phyloP scores from a whole-genome alignment of 2,329 filamentous ascomycete genomes.

The Didymella lethalis region DNA sequence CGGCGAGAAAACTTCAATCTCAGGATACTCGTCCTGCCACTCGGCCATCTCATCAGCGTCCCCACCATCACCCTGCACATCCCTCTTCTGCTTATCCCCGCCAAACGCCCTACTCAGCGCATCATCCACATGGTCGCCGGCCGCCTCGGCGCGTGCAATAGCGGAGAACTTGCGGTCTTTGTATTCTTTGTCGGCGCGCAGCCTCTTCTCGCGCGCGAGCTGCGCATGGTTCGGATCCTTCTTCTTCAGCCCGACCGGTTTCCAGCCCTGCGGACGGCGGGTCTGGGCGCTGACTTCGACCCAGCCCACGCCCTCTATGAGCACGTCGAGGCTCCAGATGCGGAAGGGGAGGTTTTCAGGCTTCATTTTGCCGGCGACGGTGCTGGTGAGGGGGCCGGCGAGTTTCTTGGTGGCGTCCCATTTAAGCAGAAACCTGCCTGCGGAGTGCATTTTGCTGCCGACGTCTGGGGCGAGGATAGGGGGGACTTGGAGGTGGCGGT shows the following conservation, averaged over 20 bases:
- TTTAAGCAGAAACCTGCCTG: constrained; percentile 76
- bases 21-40: constrained; percentile 61
- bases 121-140: constrained; percentile 38
- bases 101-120: constrained; percentile 42
- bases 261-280: constrained; percentile 56
- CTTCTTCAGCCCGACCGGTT: constrained; percentile 57
- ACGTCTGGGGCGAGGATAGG: constrained; percentile 63
- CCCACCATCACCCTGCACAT: background rate
- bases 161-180: constrained; percentile 33
- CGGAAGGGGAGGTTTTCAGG: constrained; percentile 78
- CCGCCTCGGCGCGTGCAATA: constrained; percentile 11
- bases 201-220: constrained; percentile 23
- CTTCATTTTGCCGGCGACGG: constrained; percentile 67
- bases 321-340: constrained; percentile 80
- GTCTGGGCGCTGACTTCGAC: constrained; percentile 87
- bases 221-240: constrained; percentile 46
- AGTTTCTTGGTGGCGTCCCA: constrained; percentile 85
- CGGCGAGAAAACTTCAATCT: constrained; percentile 85
- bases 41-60: constrained; percentile 26
- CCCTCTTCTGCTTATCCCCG: background rate
- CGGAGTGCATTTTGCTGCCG: constrained; percentile 54
- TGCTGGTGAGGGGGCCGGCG: constrained; percentile 74
- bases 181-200: constrained; percentile 22
- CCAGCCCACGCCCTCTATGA: constrained; percentile 94
- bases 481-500: constrained; percentile 67